Conservation (phyloP, 2,329 filamentous ascomycete species). For the Neoscytalidium dimidiatum region DNA sequence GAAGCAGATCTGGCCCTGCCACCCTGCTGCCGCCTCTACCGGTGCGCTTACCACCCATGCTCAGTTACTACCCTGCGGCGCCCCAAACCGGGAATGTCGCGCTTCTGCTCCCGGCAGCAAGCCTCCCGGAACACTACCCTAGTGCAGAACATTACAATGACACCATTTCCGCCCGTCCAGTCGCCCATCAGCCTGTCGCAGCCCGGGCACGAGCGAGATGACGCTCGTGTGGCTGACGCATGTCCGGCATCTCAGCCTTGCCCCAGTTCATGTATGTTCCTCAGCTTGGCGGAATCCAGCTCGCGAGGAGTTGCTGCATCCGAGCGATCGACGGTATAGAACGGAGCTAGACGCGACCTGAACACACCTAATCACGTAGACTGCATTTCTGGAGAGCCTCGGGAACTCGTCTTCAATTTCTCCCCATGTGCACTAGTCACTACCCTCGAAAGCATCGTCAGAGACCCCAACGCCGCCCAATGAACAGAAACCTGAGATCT, state of each 20-base stretch:
- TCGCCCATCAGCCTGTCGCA: background rate
- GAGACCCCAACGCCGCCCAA: slow-evolving; percentile 34
- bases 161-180: background rate
- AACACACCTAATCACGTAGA: background rate
- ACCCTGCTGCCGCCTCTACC: slow-evolving; percentile 10
- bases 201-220: background rate
- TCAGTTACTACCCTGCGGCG: background rate
- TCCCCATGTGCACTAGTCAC: background rate
- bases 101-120: background rate
- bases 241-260: slow-evolving; percentile 4
- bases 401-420: background rate
- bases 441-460: background rate
- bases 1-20: slow-evolving; percentile 12
- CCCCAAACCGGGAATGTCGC: background rate
- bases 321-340: background rate
- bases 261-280: slow-evolving; percentile 2
- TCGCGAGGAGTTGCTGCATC: slow-evolving; percentile 10
- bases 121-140: background rate
- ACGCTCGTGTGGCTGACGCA: slow-evolving; percentile 10
- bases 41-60: background rate
- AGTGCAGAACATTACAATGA: background rate
- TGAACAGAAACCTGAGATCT: slow-evolving; percentile 26
- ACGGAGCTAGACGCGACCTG: background rate
- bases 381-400: background rate
- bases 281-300: slow-evolving; percentile 1